phyloP scores from a whole-genome alignment of 2,329 filamentous ascomycete genomes.

The Trichoderma polysporum region DNA sequence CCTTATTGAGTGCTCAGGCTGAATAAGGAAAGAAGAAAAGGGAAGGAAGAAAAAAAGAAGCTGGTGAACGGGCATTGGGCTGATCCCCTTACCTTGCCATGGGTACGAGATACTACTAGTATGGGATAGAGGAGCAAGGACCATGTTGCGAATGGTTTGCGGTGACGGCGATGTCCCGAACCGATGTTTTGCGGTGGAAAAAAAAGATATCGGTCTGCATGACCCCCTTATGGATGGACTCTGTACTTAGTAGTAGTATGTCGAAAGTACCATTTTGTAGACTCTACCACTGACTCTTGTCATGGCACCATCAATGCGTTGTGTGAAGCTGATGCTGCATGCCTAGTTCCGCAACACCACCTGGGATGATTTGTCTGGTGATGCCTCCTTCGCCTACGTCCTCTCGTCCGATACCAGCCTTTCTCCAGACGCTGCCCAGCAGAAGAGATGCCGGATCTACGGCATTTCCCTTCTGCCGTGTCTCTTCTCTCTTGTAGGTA shows the following conservation, averaged over 20 bases:
- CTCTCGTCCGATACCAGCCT: background rate
- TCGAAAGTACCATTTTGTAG: background rate
- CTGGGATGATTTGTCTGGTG: background rate
- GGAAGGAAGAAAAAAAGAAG: background rate
- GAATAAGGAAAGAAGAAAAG: background rate
- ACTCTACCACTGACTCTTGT: background rate
- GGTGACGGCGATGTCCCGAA: constrained; percentile 12
- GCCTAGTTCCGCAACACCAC: too few species aligned
- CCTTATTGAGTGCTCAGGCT: background rate
- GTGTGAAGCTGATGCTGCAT: background rate
- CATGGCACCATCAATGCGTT: background rate
- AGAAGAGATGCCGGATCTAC: background rate
- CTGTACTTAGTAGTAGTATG: background rate
- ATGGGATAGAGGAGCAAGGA: background rate
- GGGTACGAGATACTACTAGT: too few species aligned
- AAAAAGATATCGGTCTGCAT: constrained; percentile 3
- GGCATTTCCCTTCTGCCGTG: background rate
- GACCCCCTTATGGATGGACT: background rate
- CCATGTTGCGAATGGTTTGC: background rate
- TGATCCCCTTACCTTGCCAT: background rate
- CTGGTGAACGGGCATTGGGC: too few species aligned
- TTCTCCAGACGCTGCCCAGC: background rate
- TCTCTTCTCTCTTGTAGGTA: background rate
- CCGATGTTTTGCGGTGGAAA: background rate
- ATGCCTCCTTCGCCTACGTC: background rate